Base-by-base conservation (phyloP, 441 rosid genomes). In the Macaranga tanarius region DNA sequence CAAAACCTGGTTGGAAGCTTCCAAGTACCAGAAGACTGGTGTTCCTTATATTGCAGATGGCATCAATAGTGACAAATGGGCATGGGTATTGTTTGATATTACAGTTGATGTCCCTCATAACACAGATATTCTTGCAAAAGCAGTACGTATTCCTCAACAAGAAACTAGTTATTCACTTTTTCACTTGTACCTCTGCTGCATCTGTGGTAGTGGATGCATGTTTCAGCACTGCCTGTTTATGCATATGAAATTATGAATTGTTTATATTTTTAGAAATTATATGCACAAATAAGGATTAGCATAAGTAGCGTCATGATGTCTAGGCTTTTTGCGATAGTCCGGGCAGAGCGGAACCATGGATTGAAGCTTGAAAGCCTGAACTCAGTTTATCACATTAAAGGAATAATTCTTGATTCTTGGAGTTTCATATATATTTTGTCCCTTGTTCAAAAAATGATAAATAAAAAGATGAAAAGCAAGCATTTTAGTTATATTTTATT, bases 61-160 rank as follows among this genome's bases (percentile, higher is more conserved):
- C 70, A 59, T 55, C 58, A 76, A 65, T 77, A 86, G 93, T 68
- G 98, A 96, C 85, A 93, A 90, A 80, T 96, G 99, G 99, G 92
- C 97, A 1, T 96, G 99, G 99, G 97, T 92, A 77, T 84, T 96
- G 70, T 93, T 93, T 81, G 97, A 96, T 73, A 86, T 84, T 79
- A 81, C 80, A 17, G 83, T 89, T 73, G 91, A 90, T 72, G 80
- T 90, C 73, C 70, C 86, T 22, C 77, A 71, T 52, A 75, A 62
- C 58, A 86, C 92, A 0, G 90, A 90, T 79, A 90, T 96, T 72
- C 87, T 89, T 47, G 98, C 89, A 72, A 96, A 93, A 93, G 97
- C 98, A 81, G 99, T 93, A 90, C 17, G 83, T 78, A 52, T 25
- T 63, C 70, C 50, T 48, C 74, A 52, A 28, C 22, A 57, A 7